Percentiles rank a stretch among this genome's conserved stretches.
phyloP scores from a whole-genome alignment of 495 filamentous ascomycete genomes.

The Penicillium alfredii region DNA sequence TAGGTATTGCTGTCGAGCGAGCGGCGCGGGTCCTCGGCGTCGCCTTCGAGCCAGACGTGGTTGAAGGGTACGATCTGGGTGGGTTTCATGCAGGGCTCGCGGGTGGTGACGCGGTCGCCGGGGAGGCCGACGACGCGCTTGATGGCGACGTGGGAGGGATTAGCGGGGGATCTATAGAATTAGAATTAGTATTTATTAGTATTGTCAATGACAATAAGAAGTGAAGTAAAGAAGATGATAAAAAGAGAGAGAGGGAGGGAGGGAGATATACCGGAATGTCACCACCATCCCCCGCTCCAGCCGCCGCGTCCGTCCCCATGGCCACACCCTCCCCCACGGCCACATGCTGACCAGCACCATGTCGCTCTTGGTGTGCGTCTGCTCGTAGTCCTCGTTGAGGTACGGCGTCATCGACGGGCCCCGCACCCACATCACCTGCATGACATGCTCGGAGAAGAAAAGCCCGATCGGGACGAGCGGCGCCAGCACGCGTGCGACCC shows the following conservation, averaged over 20 bases:
- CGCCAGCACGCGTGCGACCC: constrained; percentile 45
- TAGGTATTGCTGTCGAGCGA: constrained; percentile 71
- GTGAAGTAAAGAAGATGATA: too few species aligned
- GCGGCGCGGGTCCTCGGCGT: constrained; percentile 47
- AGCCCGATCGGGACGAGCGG: constrained; percentile 59
- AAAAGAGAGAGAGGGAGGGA: too few species aligned
- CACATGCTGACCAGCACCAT: constrained; percentile 46
- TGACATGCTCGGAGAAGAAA: constrained; percentile 58
- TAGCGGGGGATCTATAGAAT: constrained; percentile 52
- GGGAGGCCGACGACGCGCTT: constrained; percentile 68
- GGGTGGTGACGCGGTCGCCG: constrained; percentile 60
- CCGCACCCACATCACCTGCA: constrained; percentile 55
- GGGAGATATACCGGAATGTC: constrained; percentile 40
- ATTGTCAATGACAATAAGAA: neutral
- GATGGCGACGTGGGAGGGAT: constrained; percentile 53
- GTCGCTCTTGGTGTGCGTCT: constrained; percentile 48
- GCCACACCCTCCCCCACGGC: constrained; percentile 26
- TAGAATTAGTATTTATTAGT: neutral
- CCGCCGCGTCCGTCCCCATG: constrained; percentile 37
- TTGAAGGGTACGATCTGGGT: constrained; percentile 58
- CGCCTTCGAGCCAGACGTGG: constrained; percentile 78
- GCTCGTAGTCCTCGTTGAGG: constrained; percentile 58
- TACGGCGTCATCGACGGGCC: constrained; percentile 75
- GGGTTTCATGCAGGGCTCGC: constrained; percentile 52
- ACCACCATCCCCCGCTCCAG: constrained; percentile 51